Evolutionary conservation across 2,329 filamentous ascomycete species (phyloP), one percentile per base, ranked within the genome.

Genomic region (Phoma sp.): DNA sequence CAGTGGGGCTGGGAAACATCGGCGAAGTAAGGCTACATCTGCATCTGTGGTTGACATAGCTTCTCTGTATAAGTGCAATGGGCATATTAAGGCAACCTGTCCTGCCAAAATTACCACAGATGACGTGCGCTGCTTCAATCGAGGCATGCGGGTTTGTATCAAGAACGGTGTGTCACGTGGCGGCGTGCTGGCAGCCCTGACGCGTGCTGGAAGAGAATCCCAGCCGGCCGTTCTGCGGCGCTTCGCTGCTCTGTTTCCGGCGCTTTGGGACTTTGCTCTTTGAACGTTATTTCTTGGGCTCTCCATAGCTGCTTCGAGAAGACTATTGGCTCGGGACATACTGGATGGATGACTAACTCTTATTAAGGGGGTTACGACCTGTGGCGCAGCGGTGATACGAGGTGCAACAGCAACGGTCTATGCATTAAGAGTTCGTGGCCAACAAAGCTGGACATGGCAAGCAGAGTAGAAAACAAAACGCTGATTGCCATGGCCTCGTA

Each of bases 131-230:
- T 30, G 24, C 14, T 23, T 27, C 32, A 11, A 18, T 29, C 27
- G 4, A 14, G 18, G 18, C 23, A 18, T 24, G 40, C 45, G 30
- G 37, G 35, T 29, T 4, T n/a, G 33, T 14, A 13, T 48, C 51
- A 33, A 35, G 11, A 11, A 48, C 44, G 51, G 40, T 45, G 41
- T 49, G 39, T 55, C 52, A 50, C 52, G 52, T 55, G 52, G 27
- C 22, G 11, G 30, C 52, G 52, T 50, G 52, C 24, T 38, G 14
- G 7, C 22, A 30, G 24, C 36, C 52, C 29, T 41, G 46, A 46
- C 8, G 29, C 14, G 30, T 25, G 41, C 40, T 39, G 32, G 35
- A 25, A 44, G 18, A 44, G 33, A 42, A 27, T 43, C 45, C 40
- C 36, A 49, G 42, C 10, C 46, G 52, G 45, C 22, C 33, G 32